Percentiles rank a stretch among this genome's conserved stretches.
Conservation (phyloP, 1,139 yeast species). For the Blastobotrys elegans region DNA sequence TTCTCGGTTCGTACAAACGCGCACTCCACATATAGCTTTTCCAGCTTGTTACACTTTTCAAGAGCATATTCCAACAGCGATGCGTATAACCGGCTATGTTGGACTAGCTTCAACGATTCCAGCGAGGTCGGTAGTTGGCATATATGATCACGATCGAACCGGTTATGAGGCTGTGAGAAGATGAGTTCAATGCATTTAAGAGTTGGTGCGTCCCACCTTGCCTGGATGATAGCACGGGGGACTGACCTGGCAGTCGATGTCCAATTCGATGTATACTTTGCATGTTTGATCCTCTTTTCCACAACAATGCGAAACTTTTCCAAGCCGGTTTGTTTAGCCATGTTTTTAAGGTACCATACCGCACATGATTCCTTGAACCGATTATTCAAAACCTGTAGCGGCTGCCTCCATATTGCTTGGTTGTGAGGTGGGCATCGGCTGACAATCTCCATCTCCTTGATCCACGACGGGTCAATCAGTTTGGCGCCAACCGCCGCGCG, state of each 20-base stretch:
- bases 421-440: background rate
- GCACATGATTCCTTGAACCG: background rate
- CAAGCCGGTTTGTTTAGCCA: background rate
- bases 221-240: background rate
- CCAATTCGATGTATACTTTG: background rate
- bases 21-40: conserved; percentile 2
- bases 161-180: background rate
- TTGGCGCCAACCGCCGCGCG: background rate
- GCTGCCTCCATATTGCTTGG: no score
- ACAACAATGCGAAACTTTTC: background rate
- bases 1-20: background rate
- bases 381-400: background rate
- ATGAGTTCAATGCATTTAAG: background rate
- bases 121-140: background rate
- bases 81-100: conserved; percentile 4
- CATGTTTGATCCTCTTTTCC: background rate
- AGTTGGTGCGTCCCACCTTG: background rate
- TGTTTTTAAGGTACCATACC: background rate
- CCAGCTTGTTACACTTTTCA: background rate
- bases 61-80: background rate
- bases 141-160: background rate
- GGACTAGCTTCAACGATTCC: background rate
- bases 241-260: background rate
- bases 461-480: conserved; percentile 1
- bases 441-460: background rate